A percentile compares a stretch with the other conserved stretches of the same genome.
Conservation (phyloP, 2,329 filamentous ascomycete genomes). For the Pseudogymnoascus sp. region DNA sequence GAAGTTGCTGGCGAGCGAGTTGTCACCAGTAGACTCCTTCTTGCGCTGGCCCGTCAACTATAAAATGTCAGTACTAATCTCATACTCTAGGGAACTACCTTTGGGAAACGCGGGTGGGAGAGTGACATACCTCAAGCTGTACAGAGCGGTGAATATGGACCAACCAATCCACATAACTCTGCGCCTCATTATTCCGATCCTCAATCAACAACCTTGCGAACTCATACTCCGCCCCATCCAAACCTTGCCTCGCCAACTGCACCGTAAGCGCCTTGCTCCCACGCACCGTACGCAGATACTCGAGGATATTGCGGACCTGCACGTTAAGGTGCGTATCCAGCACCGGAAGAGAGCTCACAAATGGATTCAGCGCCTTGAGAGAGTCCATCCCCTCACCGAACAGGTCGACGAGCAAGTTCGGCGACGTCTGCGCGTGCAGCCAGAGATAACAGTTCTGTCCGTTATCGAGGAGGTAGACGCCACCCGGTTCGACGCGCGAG, state of each 20-base stretch:
- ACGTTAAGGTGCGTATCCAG: slow-evolving; percentile 89
- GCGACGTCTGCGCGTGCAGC: slow-evolving; percentile 87
- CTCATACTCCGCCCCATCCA: slow-evolving; percentile 94
- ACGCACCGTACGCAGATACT: slow-evolving; percentile 71
- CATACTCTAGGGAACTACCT: background rate
- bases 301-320: slow-evolving; percentile 86
- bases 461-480: slow-evolving; percentile 91
- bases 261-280: slow-evolving; percentile 83
- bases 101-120: background rate
- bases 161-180: slow-evolving; percentile 97
- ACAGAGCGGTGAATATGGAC: slow-evolving; percentile 91
- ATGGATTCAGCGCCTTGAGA: slow-evolving; percentile 72
- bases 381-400: slow-evolving; percentile 69
- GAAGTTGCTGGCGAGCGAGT: slow-evolving; percentile 45
- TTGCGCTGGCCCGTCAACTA: slow-evolving; percentile 63
- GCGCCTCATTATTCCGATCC: slow-evolving; percentile 94
- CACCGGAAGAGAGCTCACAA: slow-evolving; percentile 69
- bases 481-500: slow-evolving; percentile 80
- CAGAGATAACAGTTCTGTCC: slow-evolving; percentile 87
- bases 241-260: slow-evolving; percentile 82
- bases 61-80: slow-evolving; percentile 15
- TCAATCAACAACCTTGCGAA: slow-evolving; percentile 88
- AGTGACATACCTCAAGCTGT: slow-evolving; percentile 65
- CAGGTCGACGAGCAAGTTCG: slow-evolving; percentile 81
- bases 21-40: slow-evolving; percentile 51